Percentiles rank a stretch among this genome's conserved stretches.
These are phyloP conservation scores for Jackrogersella multiformis DNA, from an alignment of 495 filamentous ascomycete species.

Conservation along the genomic window DNA sequence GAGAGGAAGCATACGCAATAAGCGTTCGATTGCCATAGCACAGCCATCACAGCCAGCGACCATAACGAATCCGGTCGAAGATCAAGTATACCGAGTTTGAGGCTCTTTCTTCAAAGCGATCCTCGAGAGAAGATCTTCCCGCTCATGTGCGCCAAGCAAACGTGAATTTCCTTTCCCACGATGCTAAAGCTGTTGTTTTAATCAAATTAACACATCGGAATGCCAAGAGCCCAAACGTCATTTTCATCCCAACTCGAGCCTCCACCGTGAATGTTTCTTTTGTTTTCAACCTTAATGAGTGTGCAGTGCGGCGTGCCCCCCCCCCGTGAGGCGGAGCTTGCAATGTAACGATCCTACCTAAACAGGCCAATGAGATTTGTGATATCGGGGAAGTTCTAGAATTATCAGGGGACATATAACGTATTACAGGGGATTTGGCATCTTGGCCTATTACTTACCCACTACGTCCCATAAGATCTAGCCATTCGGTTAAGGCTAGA, in stretches of 20 bases:
- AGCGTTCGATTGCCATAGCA: slow-evolving; percentile 10
- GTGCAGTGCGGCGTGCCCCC: no score
- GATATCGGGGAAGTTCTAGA: slow-evolving; percentile 32
- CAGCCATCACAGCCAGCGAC: neutral
- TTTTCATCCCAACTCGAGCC: slow-evolving; percentile 40
- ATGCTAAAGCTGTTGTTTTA: slow-evolving; percentile 19
- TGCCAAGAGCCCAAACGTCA: slow-evolving; percentile 14
- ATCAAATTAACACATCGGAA: neutral
- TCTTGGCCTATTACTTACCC: slow-evolving; percentile 18
- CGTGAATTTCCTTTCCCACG: slow-evolving; percentile 6
- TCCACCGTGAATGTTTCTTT: slow-evolving; percentile 33
- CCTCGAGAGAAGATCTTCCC: slow-evolving; percentile 22
- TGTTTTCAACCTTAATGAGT: slow-evolving; percentile 35
- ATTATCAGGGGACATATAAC: slow-evolving; percentile 18
- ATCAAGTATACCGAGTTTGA: slow-evolving; percentile 26
- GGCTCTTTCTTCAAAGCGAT: slow-evolving; percentile 31
- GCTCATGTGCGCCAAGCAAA: slow-evolving; percentile 20
- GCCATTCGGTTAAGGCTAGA: slow-evolving; percentile 18
- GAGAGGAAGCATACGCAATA: slow-evolving; percentile 18
- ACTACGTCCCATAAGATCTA: slow-evolving; percentile 9
- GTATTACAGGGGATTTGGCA: slow-evolving; percentile 10
- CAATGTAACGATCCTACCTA: slow-evolving; percentile 5
- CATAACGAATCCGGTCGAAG: neutral
- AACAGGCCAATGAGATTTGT: slow-evolving; percentile 10
- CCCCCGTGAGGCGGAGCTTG: slow-evolving; percentile 18